Base-by-base conservation (phyloP, 129 eudicot genomes). In the Logfia minima region DNA sequence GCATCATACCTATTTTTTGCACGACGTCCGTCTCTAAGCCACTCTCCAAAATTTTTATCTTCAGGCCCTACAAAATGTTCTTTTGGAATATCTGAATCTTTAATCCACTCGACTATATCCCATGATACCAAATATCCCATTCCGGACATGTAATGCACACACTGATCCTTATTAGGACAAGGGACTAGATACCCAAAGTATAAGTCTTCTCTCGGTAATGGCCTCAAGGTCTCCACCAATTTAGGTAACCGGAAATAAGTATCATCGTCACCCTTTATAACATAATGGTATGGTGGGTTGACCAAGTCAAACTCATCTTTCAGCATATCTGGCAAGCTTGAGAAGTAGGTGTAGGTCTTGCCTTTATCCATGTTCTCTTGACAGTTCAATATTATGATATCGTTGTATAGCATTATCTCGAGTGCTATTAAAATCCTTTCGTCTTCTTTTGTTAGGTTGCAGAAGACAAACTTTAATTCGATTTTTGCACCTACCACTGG, bases 371-470 rank as follows among this genome's bases (percentile, higher is more conserved):
- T 92, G 70, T 92, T 92, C 78, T 92, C 98, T 63, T 45, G 73
- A 68, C 98, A 92, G 53, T 90, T 80, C 72, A 92, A 84, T 74
- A 92, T 92, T 41, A 92, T 92, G 59, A 92, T 92, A 31, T 92
- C 98, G 31, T 92, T 72, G 81, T 86, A 72, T 23, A 79, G 92
- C 94, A 90, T 86, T 75, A 92, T 92, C 72, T 92, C 98, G 0
- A 92, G 88, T 26, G 96, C 94, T 13, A 92, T 90, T 16, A 92
- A 66, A 17, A 88, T 76, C 70, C 80, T 87, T 29, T 90, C 96
- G 66, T 92, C 98, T 77, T 92, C 98, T 70, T 90, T 90, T 43
- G 98, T 90, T 48, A 90, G 87, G 90, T 92, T 92, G 83, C 98
- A 92, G 19, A 92, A 92, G 58, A 92, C 95, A 21, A 92, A 92